Evolutionary conservation across 352 stramenopile species (phyloP).

Genomic region (Phytophthora rubi): DNA sequence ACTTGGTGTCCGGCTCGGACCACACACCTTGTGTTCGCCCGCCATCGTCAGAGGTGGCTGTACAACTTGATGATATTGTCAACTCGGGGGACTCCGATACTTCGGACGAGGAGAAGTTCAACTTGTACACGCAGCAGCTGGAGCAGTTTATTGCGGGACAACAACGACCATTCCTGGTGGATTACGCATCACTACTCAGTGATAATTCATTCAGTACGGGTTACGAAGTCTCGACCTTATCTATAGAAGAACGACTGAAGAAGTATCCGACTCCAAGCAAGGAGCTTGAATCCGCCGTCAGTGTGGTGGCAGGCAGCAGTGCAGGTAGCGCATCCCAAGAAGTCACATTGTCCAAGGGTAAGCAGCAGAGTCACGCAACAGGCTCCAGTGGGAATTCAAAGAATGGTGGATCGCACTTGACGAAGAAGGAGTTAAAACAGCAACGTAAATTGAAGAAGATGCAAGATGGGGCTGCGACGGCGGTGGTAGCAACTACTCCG

Average conservation of each 20-base stretch:
- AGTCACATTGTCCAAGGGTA: slow-evolving; percentile 22
- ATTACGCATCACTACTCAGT: slow-evolving; percentile 70
- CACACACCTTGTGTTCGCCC: slow-evolving; percentile 31
- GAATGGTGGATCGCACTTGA: slow-evolving; percentile 36
- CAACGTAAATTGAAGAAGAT: slow-evolving; percentile 75
- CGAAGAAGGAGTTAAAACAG: slow-evolving; percentile 79
- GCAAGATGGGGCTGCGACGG: slow-evolving; percentile 43
- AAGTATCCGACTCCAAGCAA: slow-evolving; percentile 48
- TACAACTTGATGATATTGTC: slow-evolving; percentile 33
- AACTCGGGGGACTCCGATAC: slow-evolving; percentile 33
- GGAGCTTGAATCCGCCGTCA: slow-evolving; percentile 42
- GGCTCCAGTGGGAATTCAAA: slow-evolving; percentile 29
- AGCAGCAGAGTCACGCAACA: slow-evolving; percentile 21
- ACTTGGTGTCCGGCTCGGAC: slow-evolving; percentile 42
- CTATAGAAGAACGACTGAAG: slow-evolving; percentile 67
- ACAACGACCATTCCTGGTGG: slow-evolving; percentile 82
- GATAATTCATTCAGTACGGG: slow-evolving; percentile 87
- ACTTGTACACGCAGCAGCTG: slow-evolving; percentile 69
- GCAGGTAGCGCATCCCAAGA: slow-evolving; percentile 24
- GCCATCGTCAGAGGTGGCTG: slow-evolving; percentile 3
- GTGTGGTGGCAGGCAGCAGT: background rate
- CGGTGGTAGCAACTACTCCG: slow-evolving; percentile 7
- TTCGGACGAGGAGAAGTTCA: slow-evolving; percentile 47
- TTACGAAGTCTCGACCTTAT: slow-evolving; percentile 72
- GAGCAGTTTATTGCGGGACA: slow-evolving; percentile 66